These are phyloP conservation scores for Poronia punctata DNA, from an alignment of 495 filamentous ascomycete species.

Conservation along the genomic window DNA sequence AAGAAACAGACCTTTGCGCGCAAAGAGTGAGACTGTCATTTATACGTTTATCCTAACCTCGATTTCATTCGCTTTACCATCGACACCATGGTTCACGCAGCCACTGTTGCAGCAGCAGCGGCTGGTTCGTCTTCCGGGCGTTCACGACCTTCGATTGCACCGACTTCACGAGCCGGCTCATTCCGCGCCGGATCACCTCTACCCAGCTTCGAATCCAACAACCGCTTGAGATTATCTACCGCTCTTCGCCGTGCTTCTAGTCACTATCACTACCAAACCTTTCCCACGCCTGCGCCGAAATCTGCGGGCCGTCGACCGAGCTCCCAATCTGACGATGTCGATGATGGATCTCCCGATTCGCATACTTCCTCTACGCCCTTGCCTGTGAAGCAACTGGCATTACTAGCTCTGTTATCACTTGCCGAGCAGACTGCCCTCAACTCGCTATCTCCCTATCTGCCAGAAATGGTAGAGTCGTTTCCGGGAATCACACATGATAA, in stretches of 20 bases:
- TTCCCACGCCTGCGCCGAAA: slow-evolving; percentile 81
- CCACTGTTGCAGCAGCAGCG: slow-evolving; percentile 19
- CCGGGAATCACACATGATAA: slow-evolving; percentile 63
- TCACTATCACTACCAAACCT: slow-evolving; percentile 72
- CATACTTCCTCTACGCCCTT: slow-evolving; percentile 54
- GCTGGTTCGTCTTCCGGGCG: slow-evolving; percentile 13
- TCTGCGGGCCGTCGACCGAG: slow-evolving; percentile 40
- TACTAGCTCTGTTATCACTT: slow-evolving; percentile 82
- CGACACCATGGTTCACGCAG: slow-evolving; percentile 38
- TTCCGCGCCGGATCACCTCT: slow-evolving; percentile 46
- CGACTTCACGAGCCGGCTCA: slow-evolving; percentile 32
- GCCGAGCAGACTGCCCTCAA: slow-evolving; percentile 95
- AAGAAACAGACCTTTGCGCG: slow-evolving; percentile 10
- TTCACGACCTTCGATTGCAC: slow-evolving; percentile 14
- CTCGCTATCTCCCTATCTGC: slow-evolving; percentile 92
- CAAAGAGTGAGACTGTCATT: too few species aligned
- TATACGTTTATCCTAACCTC: too few species aligned
- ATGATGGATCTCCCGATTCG: slow-evolving; percentile 28
- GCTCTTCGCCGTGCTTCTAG: slow-evolving; percentile 55
- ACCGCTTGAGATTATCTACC: slow-evolving; percentile 15
- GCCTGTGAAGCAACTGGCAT: slow-evolving; percentile 72
- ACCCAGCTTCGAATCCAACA: slow-evolving; percentile 18
- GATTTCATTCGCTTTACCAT: too few species aligned
- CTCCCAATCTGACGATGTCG: slow-evolving; percentile 19
- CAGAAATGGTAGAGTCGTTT: slow-evolving; percentile 82